Evolutionary conservation across 305 asterid species (phyloP).

Genomic region (Fraxinus xanthoxyloides): DNA sequence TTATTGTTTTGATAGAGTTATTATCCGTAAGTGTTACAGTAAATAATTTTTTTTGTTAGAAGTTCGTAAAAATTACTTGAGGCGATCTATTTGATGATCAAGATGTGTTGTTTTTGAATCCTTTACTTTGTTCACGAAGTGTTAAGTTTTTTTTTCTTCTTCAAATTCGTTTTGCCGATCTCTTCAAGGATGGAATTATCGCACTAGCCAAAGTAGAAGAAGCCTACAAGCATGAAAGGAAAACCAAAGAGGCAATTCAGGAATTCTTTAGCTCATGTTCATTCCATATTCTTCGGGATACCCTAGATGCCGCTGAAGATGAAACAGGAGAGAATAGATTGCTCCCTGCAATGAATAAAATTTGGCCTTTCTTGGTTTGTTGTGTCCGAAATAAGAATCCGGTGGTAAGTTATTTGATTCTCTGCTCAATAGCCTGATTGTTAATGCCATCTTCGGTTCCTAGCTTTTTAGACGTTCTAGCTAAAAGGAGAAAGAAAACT

Average conservation of each 20-base stretch:
- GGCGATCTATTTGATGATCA: not conserved
- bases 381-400: constrained; percentile 79
- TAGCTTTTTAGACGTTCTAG: not conserved
- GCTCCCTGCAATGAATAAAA: constrained; percentile 93
- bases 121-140: not conserved
- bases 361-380: constrained; percentile 85
- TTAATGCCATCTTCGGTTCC: not conserved
- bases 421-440: constrained; percentile 7
- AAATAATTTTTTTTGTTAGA: not conserved
- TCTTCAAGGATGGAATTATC: constrained; percentile 64
- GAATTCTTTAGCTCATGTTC: constrained; percentile 45
- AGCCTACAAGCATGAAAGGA: constrained; percentile 73
- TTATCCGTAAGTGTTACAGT: not conserved
- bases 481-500: not conserved
- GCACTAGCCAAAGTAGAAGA: constrained; percentile 79
- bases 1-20: not conserved
- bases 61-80: not conserved
- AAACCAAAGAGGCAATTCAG: constrained; percentile 64
- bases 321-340: constrained; percentile 73
- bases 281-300: constrained; percentile 60
- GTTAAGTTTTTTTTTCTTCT: not conserved
- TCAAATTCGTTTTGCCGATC: constrained; percentile 5
- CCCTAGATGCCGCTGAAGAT: constrained; percentile 66
- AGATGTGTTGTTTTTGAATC: not conserved
- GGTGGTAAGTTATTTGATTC: constrained; percentile 48